phyloP scores from a whole-genome alignment of 225 moss, liverwort and hornwort genomes.

The Rhytidiadelphus loreus region DNA sequence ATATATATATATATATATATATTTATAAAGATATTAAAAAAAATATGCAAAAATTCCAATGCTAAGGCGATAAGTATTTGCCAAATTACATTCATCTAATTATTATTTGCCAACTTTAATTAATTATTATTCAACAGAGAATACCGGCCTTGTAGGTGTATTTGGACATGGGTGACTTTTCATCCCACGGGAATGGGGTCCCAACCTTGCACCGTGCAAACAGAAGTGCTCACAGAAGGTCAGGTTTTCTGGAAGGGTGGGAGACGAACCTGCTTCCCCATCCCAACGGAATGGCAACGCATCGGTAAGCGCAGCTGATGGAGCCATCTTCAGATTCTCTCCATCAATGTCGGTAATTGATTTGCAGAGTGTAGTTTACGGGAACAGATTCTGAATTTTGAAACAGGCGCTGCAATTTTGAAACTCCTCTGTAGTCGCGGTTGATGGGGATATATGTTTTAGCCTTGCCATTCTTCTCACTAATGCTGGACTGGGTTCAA shows the following conservation, averaged over 20 bases:
- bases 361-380: background rate
- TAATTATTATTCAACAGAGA: background rate
- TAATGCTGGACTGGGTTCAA: background rate
- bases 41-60: background rate
- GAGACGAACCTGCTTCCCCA: background rate
- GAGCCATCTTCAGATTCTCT: background rate
- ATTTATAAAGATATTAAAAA: background rate
- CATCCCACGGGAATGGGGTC: background rate
- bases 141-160: background rate
- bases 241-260: background rate
- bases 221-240: background rate
- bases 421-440: background rate
- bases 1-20: no score
- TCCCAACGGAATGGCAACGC: background rate
- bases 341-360: background rate
- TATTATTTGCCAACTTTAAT: background rate
- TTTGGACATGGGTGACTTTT: background rate
- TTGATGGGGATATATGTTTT: background rate
- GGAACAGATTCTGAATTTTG: background rate
- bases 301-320: background rate
- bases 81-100: background rate
- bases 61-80: rapidly evolving
- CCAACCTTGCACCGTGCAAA: background rate
- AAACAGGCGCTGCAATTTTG: background rate
- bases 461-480: background rate